These are phyloP conservation scores for Sindora glabra DNA, from an alignment of 306 rosid genomes.

Conservation along the genomic window DNA sequence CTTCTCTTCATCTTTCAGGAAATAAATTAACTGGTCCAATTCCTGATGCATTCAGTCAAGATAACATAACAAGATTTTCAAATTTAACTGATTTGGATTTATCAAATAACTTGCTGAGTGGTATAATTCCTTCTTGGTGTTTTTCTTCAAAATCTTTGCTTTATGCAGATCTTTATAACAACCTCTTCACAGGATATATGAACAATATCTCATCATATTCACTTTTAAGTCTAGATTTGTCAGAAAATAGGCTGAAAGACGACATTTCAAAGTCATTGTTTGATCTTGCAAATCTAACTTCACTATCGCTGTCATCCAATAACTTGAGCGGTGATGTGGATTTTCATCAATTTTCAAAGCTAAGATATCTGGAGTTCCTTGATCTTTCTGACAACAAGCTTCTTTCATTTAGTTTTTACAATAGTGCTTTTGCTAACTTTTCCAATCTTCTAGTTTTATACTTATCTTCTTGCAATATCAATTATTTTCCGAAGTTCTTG, in stretches of 20 bases:
- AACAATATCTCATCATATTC: neutral
- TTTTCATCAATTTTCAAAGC: neutral
- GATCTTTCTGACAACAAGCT: neutral
- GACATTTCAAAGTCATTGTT: slow-evolving; percentile 20
- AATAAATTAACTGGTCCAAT: no score
- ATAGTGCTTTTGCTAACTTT: neutral
- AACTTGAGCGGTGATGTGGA: neutral
- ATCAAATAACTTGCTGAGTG: no score
- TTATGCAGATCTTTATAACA: neutral
- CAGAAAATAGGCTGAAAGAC: no score
- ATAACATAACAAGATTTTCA: no score
- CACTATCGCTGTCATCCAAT: neutral
- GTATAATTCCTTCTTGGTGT: slow-evolving; percentile 12
- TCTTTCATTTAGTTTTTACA: neutral
- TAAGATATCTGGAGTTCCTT: neutral
- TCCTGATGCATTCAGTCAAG: no score
- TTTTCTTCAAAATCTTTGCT: neutral
- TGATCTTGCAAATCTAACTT: neutral
- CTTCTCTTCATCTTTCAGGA: no score
- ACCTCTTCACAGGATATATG: neutral
- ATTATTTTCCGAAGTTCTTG: slow-evolving; percentile 9
- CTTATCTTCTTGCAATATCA: slow-evolving; percentile 14
- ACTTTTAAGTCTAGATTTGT: no score
- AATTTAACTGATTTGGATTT: no score
- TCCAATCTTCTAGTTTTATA: neutral